A percentile compares a stretch with the other conserved stretches of the same genome.
phyloP scores from a whole-genome alignment of 306 rosid species.

The Cicer bijugum region DNA sequence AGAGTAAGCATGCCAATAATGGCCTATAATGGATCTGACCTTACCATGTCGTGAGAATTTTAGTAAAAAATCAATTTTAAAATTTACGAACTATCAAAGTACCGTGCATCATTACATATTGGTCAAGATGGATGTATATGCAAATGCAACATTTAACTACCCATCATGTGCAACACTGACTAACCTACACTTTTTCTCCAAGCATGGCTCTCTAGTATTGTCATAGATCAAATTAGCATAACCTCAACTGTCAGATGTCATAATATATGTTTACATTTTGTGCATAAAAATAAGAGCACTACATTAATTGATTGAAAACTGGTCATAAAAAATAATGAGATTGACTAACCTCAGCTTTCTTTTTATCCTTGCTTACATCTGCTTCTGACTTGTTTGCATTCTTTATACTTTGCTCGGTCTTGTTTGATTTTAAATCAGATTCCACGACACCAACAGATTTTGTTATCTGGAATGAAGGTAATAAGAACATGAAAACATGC shows the following conservation, averaged over 20 bases:
- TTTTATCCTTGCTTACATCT: slow-evolving; percentile 54
- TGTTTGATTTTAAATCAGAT: slow-evolving; percentile 63
- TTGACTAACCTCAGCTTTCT: slow-evolving; percentile 59
- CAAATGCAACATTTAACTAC: slow-evolving; percentile 4
- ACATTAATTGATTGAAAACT: slow-evolving; percentile 1
- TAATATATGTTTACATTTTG: slow-evolving; percentile 16
- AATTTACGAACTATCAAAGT: slow-evolving; percentile 1
- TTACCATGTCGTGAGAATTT: neutral
- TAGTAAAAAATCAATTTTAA: slow-evolving; percentile 1
- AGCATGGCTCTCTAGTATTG: neutral
- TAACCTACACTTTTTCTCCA: slow-evolving; percentile 2
- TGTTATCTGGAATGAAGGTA: slow-evolving; percentile 51
- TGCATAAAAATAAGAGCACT: slow-evolving; percentile 28
- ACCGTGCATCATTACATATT: neutral
- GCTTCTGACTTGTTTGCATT: slow-evolving; percentile 55
- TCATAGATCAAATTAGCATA: slow-evolving; percentile 1
- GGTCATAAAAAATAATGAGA: neutral
- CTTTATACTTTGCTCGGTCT: slow-evolving; percentile 61
- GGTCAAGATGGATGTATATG: neutral
- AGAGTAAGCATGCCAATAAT: slow-evolving; percentile 1
- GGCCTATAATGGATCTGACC: neutral
- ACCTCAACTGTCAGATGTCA: slow-evolving; percentile 21
- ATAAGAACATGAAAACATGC: neutral
- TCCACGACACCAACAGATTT: slow-evolving; percentile 53
- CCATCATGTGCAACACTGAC: slow-evolving; percentile 3